phyloP scores from a whole-genome alignment of 495 filamentous ascomycete species.

The Podospora conica region DNA sequence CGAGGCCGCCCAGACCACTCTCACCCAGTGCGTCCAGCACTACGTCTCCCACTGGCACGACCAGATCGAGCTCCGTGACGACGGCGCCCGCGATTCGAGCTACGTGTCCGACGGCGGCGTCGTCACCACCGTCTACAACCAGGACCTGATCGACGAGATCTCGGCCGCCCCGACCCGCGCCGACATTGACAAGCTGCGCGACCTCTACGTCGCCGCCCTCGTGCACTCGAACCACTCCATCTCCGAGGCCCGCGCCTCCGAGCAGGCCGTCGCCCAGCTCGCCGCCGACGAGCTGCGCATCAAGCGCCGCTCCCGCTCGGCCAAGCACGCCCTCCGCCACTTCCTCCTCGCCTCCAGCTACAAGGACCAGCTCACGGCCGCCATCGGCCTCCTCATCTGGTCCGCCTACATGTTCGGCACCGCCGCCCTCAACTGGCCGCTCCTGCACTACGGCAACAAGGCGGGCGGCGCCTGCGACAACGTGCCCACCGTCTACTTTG shows the following conservation, averaged over 20 bases:
- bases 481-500: conserved; percentile 28
- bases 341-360: conserved; percentile 23
- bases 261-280: conserved; percentile 25
- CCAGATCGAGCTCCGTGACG: conserved; percentile 21
- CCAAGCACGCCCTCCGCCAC: conserved; percentile 18
- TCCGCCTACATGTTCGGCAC: conserved; percentile 27
- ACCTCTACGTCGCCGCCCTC: conserved; percentile 25
- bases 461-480: conserved; percentile 20
- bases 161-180: conserved; percentile 24
- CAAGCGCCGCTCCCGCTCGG: conserved; percentile 12
- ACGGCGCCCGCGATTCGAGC: conserved; percentile 1
- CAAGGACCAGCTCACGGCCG: conserved; percentile 27
- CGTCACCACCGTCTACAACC: conserved; percentile 28
- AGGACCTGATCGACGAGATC: conserved; percentile 25
- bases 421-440: conserved; percentile 26
- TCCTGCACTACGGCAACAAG: conserved; percentile 25
- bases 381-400: conserved; percentile 24
- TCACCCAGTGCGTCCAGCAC: conserved; percentile 19
- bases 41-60: conserved; percentile 30
- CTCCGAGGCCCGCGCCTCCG: conserved; percentile 21
- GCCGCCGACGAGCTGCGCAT: conserved; percentile 25
- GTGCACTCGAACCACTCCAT: conserved; percentile 21
- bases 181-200: conserved; percentile 27
- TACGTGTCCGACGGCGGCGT: conserved; percentile 16
- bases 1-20: conserved; percentile 15